Evolutionary conservation across 2,329 filamentous ascomycete genomes (phyloP).

Genomic region (Pseudopyrenochaeta lycopersici): DNA sequence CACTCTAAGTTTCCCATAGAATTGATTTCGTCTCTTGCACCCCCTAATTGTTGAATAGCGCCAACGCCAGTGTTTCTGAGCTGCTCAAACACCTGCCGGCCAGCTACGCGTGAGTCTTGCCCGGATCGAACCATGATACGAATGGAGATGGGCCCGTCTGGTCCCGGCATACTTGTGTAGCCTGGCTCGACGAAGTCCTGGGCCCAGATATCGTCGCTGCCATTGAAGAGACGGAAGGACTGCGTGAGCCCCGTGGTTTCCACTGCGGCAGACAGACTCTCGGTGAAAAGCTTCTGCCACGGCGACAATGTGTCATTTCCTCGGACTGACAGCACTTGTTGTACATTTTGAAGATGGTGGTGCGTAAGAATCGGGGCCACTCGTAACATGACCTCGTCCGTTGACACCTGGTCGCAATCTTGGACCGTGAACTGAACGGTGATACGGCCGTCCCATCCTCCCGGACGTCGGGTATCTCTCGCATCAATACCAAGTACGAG

Average conservation of each 20-base stretch:
- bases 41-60: conserved; percentile 35
- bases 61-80: conserved; percentile 39
- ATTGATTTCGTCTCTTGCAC: conserved; percentile 17
- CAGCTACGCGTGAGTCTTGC: conserved; percentile 34
- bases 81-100: conserved; percentile 44
- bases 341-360: conserved; percentile 44
- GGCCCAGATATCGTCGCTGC: conserved; percentile 46
- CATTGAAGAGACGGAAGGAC: conserved; percentile 29
- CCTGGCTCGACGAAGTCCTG: conserved; percentile 54
- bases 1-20: conserved; percentile 49
- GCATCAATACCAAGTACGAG: conserved; percentile 50
- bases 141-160: conserved; percentile 41
- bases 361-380: conserved; percentile 52
- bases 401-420: conserved; percentile 15
- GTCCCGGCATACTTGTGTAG: conserved; percentile 52
- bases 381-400: conserved; percentile 42
- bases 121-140: conserved; percentile 42
- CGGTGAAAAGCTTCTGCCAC: not conserved
- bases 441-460: conserved; percentile 7
- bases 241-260: conserved; percentile 12
- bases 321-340: conserved; percentile 32
- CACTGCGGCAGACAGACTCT: conserved; percentile 16
- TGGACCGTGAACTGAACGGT: conserved; percentile 36
- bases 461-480: conserved; percentile 31
- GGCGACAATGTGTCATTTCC: conserved; percentile 3